These are phyloP conservation scores for Aschersonia sp. DNA, from an alignment of 2,329 filamentous ascomycete species.

Conservation along the genomic window DNA sequence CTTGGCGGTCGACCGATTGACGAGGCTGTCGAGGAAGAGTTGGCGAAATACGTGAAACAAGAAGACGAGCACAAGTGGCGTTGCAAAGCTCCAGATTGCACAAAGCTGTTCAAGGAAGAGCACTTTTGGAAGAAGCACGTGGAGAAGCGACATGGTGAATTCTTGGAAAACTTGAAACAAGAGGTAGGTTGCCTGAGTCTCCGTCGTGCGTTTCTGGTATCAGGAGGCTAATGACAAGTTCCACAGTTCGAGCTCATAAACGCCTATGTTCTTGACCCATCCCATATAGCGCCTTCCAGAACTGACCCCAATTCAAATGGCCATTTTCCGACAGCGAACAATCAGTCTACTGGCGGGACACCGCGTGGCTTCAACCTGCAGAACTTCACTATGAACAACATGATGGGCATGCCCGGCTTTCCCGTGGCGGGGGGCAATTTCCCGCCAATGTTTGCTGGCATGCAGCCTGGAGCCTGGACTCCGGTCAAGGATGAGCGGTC, in stretches of 20 bases:
- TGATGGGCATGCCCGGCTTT: slow-evolving; percentile 47
- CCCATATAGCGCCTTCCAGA: slow-evolving; percentile 84
- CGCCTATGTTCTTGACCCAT: slow-evolving; percentile 83
- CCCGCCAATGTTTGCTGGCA: slow-evolving; percentile 39
- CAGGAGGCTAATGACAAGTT: slow-evolving; percentile 3
- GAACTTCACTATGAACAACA: slow-evolving; percentile 48
- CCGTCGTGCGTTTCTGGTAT: slow-evolving; percentile 71
- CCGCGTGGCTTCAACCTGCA: slow-evolving; percentile 84
- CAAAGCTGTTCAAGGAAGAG: slow-evolving; percentile 93
- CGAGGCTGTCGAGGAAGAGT: slow-evolving; percentile 75
- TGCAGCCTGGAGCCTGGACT: slow-evolving; percentile 35
- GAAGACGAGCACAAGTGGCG: slow-evolving; percentile 96
- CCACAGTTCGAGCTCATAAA: slow-evolving; percentile 76
- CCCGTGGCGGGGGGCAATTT: slow-evolving; percentile 32
- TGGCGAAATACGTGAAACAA: slow-evolving; percentile 82
- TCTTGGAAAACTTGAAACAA: slow-evolving; percentile 64
- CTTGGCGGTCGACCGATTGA: slow-evolving; percentile 79
- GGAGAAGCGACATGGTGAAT: slow-evolving; percentile 87
- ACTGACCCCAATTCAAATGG: slow-evolving; percentile 93
- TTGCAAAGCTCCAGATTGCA: slow-evolving; percentile 91
- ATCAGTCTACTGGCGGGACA: slow-evolving; percentile 66
- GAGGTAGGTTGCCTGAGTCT: slow-evolving; percentile 75
- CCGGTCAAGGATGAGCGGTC: slow-evolving; percentile 40
- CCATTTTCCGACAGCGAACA: slow-evolving; percentile 73
- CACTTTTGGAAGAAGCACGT: slow-evolving; percentile 98